phyloP scores from a whole-genome alignment of 768 basidiomycete species.

The Psilocybe azurescens region DNA sequence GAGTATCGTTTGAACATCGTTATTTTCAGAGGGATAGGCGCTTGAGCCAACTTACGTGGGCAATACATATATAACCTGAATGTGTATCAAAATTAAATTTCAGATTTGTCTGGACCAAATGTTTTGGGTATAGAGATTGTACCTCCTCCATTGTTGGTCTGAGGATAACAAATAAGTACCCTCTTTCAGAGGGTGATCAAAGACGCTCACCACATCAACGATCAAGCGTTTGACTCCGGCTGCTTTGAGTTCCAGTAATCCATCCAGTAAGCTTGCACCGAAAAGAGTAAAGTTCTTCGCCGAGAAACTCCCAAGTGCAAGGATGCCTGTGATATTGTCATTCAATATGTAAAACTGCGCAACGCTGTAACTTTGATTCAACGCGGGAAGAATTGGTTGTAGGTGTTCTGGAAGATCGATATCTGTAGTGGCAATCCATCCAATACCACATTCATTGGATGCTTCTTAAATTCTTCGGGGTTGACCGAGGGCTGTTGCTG shows the following conservation, averaged over 20 bases:
- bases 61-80: slow-evolving; percentile 59
- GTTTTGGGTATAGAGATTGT: neutral
- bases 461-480: slow-evolving; percentile 35
- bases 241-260: slow-evolving; percentile 50
- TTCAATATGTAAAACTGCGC: slow-evolving; percentile 61
- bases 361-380: slow-evolving; percentile 52
- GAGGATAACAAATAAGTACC: neutral
- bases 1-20: neutral
- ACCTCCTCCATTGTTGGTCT: slow-evolving; percentile 59
- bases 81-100: neutral
- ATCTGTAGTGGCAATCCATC: slow-evolving; percentile 49
- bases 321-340: slow-evolving; percentile 57
- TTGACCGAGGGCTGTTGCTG: slow-evolving; percentile 45
- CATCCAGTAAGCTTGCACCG: slow-evolving; percentile 46
- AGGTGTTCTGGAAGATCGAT: slow-evolving; percentile 45
- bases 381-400: slow-evolving; percentile 41
- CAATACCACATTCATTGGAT: slow-evolving; percentile 53
- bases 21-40: neutral
- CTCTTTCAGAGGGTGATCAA: neutral
- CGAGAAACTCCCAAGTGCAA: slow-evolving; percentile 64
- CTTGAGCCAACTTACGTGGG: slow-evolving; percentile 47
- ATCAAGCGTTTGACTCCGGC: slow-evolving; percentile 57
- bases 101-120: neutral
- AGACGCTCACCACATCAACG: slow-evolving; percentile 53
- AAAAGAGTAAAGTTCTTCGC: slow-evolving; percentile 47